Conservation (phyloP, 2,329 filamentous ascomycete genomes). For the Aspergillus arachidicola region DNA sequence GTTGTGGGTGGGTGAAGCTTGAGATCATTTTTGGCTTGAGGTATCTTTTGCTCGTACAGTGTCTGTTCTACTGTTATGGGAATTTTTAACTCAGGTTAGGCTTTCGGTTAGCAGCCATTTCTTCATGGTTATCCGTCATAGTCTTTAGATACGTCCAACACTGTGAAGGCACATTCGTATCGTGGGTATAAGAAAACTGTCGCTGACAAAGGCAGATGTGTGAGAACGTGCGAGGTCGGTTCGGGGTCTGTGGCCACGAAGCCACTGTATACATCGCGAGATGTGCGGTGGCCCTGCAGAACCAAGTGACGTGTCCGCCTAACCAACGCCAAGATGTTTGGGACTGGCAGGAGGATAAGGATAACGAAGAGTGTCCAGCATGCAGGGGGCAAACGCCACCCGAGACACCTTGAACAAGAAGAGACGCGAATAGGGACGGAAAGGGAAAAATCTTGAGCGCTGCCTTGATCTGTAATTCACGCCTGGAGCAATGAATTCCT, state of each 20-base stretch:
- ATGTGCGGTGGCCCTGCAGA: slow-evolving; percentile 19
- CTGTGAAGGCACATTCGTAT: slow-evolving; percentile 6
- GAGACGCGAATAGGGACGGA: not conserved
- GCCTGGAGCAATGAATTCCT: slow-evolving; percentile 1
- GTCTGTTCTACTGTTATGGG: not conserved
- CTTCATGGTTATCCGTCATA: not conserved
- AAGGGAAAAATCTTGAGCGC: not conserved
- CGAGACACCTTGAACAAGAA: slow-evolving; percentile 20
- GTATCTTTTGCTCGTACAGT: not conserved
- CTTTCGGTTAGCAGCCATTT: not conserved
- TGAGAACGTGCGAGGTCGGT: slow-evolving; percentile 23
- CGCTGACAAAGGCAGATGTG: slow-evolving; percentile 16
- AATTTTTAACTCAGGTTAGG: not conserved
- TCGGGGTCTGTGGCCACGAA: slow-evolving; percentile 21
- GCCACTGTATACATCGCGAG: slow-evolving; percentile 23
- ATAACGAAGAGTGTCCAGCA: slow-evolving; percentile 19
- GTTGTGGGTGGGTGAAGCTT: not conserved
- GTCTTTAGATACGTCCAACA: not conserved
- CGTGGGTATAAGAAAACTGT: not conserved
- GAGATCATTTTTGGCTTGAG: not conserved
- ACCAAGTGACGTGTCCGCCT: slow-evolving; percentile 19
- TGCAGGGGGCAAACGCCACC: slow-evolving; percentile 22
- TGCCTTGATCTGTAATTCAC: not conserved
- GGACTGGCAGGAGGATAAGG: slow-evolving; percentile 24
- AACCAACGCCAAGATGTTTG: slow-evolving; percentile 21